phyloP scores from a whole-genome alignment of 306 rosid genomes.

The Cotoneaster glaucophyllus region DNA sequence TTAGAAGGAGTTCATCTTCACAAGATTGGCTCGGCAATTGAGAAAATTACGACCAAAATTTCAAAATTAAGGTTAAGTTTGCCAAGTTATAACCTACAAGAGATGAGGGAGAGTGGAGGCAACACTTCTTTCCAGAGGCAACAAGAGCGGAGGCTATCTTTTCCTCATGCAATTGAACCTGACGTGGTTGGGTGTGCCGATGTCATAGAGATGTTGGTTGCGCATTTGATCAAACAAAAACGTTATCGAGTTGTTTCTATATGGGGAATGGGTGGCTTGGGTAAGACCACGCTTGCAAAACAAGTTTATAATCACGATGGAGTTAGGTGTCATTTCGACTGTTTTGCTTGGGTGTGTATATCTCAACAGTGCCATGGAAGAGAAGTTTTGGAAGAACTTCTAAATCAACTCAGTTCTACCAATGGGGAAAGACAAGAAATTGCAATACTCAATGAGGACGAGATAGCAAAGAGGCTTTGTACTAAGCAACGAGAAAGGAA shows the following conservation, averaged over 20 bases:
- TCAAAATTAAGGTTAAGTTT: conserved; percentile 27
- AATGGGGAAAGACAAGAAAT: conserved; percentile 4
- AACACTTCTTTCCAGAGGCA: background rate
- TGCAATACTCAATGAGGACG: background rate
- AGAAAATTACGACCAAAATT: conserved; percentile 17
- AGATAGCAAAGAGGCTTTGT: background rate
- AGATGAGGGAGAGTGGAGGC: conserved; percentile 2
- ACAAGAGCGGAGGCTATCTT: conserved; percentile 18
- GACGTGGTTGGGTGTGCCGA: background rate
- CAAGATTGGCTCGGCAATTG: conserved; percentile 20
- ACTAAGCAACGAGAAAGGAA: background rate
- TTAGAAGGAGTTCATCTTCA: background rate
- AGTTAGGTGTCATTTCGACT: background rate
- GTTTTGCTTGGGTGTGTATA: conserved; percentile 6
- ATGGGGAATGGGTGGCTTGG: conserved; percentile 9
- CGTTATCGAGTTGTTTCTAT: background rate
- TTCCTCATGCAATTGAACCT: background rate
- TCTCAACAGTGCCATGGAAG: background rate
- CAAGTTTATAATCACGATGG: background rate
- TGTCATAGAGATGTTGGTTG: background rate
- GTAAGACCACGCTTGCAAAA: conserved; percentile 17
- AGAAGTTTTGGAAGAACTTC: background rate
- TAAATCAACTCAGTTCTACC: background rate
- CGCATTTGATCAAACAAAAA: background rate
- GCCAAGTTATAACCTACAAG: conserved; percentile 27